These are phyloP conservation scores for Bauhinia variegata DNA, from an alignment of 306 rosid species.

Conservation along the genomic window DNA sequence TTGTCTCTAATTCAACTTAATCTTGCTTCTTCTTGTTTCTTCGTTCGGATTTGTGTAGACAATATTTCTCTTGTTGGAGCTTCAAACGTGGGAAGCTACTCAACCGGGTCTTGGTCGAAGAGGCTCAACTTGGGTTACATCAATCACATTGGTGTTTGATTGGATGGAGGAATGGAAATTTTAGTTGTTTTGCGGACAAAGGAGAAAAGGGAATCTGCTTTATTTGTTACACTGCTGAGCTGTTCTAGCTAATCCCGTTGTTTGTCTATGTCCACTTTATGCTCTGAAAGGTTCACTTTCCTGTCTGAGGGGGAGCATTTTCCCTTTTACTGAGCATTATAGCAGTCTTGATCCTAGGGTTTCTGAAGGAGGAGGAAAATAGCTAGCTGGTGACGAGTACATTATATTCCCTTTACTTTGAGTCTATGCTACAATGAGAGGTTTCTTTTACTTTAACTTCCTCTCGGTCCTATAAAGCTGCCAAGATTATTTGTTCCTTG, in stretches of 20 bases:
- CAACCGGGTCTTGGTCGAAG: slow-evolving; percentile 34
- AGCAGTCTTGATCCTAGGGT: slow-evolving; percentile 64
- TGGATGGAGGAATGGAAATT: slow-evolving; percentile 41
- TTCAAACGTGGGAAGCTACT: slow-evolving; percentile 31
- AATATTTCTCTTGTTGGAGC: slow-evolving; percentile 23
- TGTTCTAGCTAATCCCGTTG: slow-evolving; percentile 63
- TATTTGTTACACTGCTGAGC: slow-evolving; percentile 54
- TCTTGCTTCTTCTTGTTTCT: slow-evolving; percentile 24
- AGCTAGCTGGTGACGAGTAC: slow-evolving; percentile 52
- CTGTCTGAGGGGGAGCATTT: slow-evolving; percentile 56
- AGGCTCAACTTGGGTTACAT: slow-evolving; percentile 37
- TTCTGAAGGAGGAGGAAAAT: slow-evolving; percentile 45
- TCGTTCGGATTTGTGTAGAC: slow-evolving; percentile 20
- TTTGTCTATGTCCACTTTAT: slow-evolving; percentile 73
- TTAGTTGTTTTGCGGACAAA: slow-evolving; percentile 41
- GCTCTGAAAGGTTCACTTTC: slow-evolving; percentile 98
- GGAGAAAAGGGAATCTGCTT: slow-evolving; percentile 79
- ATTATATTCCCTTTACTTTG: slow-evolving; percentile 77
- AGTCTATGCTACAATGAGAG: slow-evolving; percentile 58
- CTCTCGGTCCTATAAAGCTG: slow-evolving; percentile 84
- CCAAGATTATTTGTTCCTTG: slow-evolving; percentile 80
- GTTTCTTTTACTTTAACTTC: slow-evolving; percentile 81
- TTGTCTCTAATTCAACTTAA: slow-evolving; percentile 38
- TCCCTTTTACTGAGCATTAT: slow-evolving; percentile 41
- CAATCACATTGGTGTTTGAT: slow-evolving; percentile 51